These are phyloP conservation scores for Limtongozyma cylindracea DNA, from an alignment of 805 yeast species.

Conservation along the genomic window DNA sequence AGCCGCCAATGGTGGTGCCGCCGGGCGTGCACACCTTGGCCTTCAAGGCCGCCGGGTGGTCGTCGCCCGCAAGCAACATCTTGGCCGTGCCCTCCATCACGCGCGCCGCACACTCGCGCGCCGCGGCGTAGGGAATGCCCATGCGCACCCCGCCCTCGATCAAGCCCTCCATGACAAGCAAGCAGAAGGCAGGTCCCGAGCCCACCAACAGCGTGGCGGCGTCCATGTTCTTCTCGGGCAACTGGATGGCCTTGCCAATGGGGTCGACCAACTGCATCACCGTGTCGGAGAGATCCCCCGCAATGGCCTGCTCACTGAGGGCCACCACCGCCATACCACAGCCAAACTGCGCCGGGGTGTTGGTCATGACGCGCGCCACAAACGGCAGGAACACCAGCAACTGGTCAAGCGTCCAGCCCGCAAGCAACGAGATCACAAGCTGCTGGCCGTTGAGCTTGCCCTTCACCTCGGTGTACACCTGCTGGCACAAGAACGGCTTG, in stretches of 20 bases:
- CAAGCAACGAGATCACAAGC: conserved; percentile 58
- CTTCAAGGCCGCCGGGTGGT: conserved; percentile 74
- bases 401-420: conserved; percentile 76
- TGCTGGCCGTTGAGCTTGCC: conserved; percentile 20
- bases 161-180: conserved; percentile 73
- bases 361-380: conserved; percentile 90
- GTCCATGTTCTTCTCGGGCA: conserved; percentile 87
- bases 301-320: conserved; percentile 13
- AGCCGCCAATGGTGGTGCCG: conserved; percentile 92
- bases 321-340: conserved; percentile 89
- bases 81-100: conserved; percentile 86
- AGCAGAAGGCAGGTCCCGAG: conserved; percentile 88
- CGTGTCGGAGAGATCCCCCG: conserved; percentile 13
- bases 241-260: conserved; percentile 37
- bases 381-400: conserved; percentile 23
- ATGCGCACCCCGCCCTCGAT: conserved; percentile 85
- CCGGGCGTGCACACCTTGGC: conserved; percentile 91
- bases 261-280: conserved; percentile 30
- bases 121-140: conserved; percentile 77
- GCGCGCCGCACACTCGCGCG: conserved; percentile 73
- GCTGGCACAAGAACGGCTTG: conserved; percentile 61
- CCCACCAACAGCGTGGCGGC: conserved; percentile 91
- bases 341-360: conserved; percentile 86
- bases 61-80: conserved; percentile 63
- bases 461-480: conserved; percentile 25